phyloP scores from a whole-genome alignment of 78 protist species.

The Planoprotostelium fungivorum region DNA sequence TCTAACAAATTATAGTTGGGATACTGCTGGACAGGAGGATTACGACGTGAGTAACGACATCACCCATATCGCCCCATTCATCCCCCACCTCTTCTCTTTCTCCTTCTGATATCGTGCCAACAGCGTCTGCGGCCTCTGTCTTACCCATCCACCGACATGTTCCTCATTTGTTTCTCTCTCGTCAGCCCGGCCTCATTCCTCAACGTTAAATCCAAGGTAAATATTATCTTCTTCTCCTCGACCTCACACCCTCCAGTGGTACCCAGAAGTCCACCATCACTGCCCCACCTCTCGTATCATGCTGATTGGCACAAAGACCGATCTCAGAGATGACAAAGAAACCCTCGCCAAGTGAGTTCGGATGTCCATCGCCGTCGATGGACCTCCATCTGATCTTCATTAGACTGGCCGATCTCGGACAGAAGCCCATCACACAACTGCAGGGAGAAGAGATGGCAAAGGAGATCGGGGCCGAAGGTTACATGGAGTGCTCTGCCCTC shows the following conservation, averaged over 20 bases:
- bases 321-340: constrained; percentile 65
- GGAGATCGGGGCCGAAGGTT: constrained; percentile 70
- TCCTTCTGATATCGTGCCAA: background rate
- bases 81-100: background rate
- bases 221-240: background rate
- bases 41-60: background rate
- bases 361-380: no score
- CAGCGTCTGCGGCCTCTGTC: constrained; percentile 12
- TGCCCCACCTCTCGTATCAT: constrained; percentile 73
- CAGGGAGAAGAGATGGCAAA: constrained; percentile 35
- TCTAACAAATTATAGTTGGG: no score
- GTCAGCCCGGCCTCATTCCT: constrained; percentile 69
- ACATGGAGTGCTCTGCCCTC: constrained; percentile 91
- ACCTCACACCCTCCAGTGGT: constrained; percentile 40
- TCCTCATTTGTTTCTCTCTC: constrained; percentile 54
- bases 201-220: constrained; percentile 44
- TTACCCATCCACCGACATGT: constrained; percentile 60
- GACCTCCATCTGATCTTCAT: background rate
- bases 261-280: constrained; percentile 77
- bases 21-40: constrained; percentile 90
- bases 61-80: no score
- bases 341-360: constrained; percentile 1
- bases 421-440: constrained; percentile 11
- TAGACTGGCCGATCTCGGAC: constrained; percentile 9
- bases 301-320: constrained; percentile 87